Percentiles rank a stretch among this genome's conserved stretches.
These are phyloP conservation scores for Cryptomeria japonica DNA, from an alignment of 75 land plant genomes.

Conservation along the genomic window DNA sequence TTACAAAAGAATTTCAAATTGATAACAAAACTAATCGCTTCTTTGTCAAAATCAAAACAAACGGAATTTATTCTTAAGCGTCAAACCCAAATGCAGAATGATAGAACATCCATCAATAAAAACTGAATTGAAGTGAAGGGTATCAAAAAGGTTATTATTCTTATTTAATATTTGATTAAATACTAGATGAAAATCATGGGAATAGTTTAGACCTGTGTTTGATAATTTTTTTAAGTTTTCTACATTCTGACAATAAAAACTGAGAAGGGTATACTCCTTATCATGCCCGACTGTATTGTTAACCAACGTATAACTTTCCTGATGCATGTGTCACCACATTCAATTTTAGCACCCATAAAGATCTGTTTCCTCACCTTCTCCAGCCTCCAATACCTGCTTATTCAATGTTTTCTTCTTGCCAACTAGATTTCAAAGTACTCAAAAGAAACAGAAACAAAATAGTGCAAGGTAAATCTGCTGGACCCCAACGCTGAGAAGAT, in stretches of 20 bases:
- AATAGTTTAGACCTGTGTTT: not conserved
- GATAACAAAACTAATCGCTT: not conserved
- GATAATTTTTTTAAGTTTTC: not conserved
- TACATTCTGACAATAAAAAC: not conserved
- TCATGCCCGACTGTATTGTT: not conserved
- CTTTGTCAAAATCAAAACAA: not conserved
- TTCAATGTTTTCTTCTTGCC: not conserved
- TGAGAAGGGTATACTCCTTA: not conserved
- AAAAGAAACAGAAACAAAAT: not conserved
- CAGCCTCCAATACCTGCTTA: not conserved
- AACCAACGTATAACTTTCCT: not conserved
- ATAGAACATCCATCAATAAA: constrained; percentile 1
- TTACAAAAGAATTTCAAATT: not conserved
- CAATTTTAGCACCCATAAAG: not conserved
- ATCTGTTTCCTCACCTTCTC: not conserved
- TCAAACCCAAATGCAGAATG: not conserved
- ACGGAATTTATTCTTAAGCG: not conserved
- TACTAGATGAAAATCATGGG: too few species aligned
- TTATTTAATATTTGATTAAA: too few species aligned
- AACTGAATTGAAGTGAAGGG: not conserved
- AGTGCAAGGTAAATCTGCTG: not conserved
- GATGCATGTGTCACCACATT: not conserved
- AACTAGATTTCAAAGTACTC: not conserved
- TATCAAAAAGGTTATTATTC: not conserved
- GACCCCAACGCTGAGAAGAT: not conserved